Evolutionary conservation across 2,329 filamentous ascomycete species (phyloP).

Genomic region (Diaporthe sp.): DNA sequence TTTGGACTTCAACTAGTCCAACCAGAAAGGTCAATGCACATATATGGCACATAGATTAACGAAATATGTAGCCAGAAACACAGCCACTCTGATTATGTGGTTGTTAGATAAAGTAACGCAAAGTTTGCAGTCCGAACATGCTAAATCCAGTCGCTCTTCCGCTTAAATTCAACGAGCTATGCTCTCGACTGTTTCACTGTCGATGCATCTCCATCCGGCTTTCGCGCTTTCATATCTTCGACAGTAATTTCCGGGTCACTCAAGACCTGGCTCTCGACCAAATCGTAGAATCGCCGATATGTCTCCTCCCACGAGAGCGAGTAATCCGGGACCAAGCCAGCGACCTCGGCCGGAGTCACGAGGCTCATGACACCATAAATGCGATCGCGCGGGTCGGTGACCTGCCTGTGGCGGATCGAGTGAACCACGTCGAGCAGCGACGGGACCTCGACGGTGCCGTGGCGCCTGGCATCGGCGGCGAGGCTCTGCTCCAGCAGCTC

Average conservation of each 20-base stretch:
- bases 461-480: neutral
- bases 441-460: constrained; percentile 3
- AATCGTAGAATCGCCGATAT: neutral
- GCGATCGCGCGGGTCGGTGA: constrained; percentile 8
- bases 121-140: neutral
- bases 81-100: neutral
- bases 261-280: neutral
- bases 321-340: constrained; percentile 13
- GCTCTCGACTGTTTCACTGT: neutral
- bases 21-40: neutral
- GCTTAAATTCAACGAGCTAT: neutral
- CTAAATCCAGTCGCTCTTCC: neutral
- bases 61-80: neutral
- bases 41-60: neutral
- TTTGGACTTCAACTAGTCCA: neutral
- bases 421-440: constrained; percentile 13
- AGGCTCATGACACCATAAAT: constrained; percentile 28
- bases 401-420: constrained; percentile 9
- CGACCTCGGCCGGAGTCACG: neutral
- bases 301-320: neutral
- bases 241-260: neutral
- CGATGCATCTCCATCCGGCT: no score
- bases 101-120: neutral
- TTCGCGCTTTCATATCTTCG: neutral
- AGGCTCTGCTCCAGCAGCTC: constrained; percentile 23